A percentile compares a stretch with the other conserved stretches of the same genome.
Evolutionary conservation across 805 yeast genomes (phyloP).

Genomic region (Groenewaldozyma tartarivorans): DNA sequence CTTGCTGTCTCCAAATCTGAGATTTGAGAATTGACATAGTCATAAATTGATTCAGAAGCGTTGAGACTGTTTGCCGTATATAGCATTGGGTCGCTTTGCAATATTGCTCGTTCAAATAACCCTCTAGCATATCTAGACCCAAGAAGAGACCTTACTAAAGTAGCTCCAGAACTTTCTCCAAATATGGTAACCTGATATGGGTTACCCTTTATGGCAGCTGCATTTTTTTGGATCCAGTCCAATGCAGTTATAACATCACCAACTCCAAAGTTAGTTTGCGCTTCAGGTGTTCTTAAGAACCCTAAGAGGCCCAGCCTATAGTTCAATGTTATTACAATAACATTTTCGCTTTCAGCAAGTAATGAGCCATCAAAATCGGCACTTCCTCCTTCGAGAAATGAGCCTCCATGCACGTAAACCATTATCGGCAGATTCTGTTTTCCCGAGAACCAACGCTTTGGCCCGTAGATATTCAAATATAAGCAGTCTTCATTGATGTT

Average conservation of each 20-base stretch:
- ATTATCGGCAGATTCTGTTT: conserved; percentile 18
- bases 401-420: conserved; percentile 32
- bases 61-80: conserved; percentile 8
- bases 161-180: conserved; percentile 33
- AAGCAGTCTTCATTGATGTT: conserved; percentile 24
- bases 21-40: conserved; percentile 6
- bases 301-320: conserved; percentile 31
- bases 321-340: conserved; percentile 25
- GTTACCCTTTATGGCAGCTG: conserved; percentile 31
- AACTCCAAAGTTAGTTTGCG: conserved; percentile 28
- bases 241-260: conserved; percentile 29
- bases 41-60: conserved; percentile 8
- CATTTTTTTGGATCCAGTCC: conserved; percentile 30
- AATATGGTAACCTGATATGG: conserved; percentile 28
- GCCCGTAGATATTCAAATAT: conserved; percentile 23
- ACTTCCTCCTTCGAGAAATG: conserved; percentile 26
- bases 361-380: conserved; percentile 21
- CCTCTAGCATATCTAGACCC: conserved; percentile 11
- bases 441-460: conserved; percentile 8
- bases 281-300: conserved; percentile 23
- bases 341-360: conserved; percentile 15
- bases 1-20: conserved; percentile 9
- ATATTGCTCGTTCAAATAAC: conserved; percentile 16
- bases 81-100: conserved; percentile 19
- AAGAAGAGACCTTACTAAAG: conserved; percentile 16